Base-by-base conservation (phyloP, 108 stramenopile genomes). In the Conticribra guillardii region DNA sequence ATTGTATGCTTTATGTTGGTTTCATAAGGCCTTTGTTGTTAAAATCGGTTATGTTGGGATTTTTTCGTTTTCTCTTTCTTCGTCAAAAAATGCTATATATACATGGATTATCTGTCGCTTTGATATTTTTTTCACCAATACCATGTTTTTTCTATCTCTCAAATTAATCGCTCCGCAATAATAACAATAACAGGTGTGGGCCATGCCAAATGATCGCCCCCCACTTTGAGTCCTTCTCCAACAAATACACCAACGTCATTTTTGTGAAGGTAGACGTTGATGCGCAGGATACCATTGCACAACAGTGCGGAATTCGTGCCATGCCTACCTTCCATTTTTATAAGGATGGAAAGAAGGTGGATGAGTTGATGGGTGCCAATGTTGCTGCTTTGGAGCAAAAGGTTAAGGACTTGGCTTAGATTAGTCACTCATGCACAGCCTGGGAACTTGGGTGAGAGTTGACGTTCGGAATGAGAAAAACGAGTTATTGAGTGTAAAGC, bases 201-300 rank as follows among this genome's bases (percentile, higher is more conserved):
- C 94, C 96, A 2, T 96, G 94, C 60, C 82, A 80, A 60, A 83
- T 83, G 81, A 89, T 97, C 66, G 85, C 62, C 5, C 96, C 96
- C 5, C 80, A 91, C 52, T 94, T 93, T 61, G 89, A 88, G 53
- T 54, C 80, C 45, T 69, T 96, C 80, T 78, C 92, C 29, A 81
- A 79, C 7, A 82, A 89, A 65, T 66, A 70, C 55, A 62, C 85
- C 7, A 77, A 84, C 18, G 84, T 61, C 8, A 82, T 80, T 53
- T 95, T 96, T 62, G 85, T 90, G 70, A 94, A 96, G 78, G 89
- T 95, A 7, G 97, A 96, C 65, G 97, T 96, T 5, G 97, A 97
- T 66, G 85, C 84, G 5, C 82, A 83, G 31, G 80, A 88, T 0
- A 82, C 86, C 14, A 82, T 94, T 50, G 89, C 89, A 15, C 79